A percentile compares a stretch with the other conserved stretches of the same genome.
These are phyloP conservation scores for Aspergillus nanangensis DNA, from an alignment of 495 filamentous ascomycete genomes.

Conservation along the genomic window DNA sequence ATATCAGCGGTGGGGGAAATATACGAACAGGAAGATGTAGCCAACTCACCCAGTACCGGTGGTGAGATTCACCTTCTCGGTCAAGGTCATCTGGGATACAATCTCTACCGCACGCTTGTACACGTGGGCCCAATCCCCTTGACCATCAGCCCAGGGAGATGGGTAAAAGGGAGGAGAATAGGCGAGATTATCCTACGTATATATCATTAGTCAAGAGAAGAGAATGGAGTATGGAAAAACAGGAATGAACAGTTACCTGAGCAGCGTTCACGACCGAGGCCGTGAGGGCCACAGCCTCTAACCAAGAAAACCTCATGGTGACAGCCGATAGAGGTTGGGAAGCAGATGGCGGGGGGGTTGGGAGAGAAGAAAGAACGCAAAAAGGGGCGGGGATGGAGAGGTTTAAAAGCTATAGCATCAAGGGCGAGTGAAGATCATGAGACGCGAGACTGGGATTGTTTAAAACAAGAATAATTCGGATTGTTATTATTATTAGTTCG, in stretches of 20 bases:
- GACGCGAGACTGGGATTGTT: no score
- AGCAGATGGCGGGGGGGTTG: no score
- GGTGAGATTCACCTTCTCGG: conserved; percentile 91
- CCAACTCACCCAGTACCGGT: conserved; percentile 70
- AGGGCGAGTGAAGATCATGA: no score
- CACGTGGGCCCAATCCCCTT: conserved; percentile 72
- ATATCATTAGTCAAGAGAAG: no score
- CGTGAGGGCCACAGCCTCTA: conserved; percentile 30
- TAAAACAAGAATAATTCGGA: no score
- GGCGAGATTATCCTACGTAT: conserved; percentile 29
- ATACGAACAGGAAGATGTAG: no score
- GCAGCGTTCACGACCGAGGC: conserved; percentile 36
- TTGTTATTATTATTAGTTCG: no score
- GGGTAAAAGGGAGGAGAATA: conserved; percentile 70
- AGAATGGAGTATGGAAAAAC: conserved; percentile 1
- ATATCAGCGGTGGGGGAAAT: no score
- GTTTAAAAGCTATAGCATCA: no score
- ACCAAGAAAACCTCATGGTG: conserved; percentile 40
- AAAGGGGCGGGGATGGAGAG: no score
- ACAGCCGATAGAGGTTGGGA: no score
- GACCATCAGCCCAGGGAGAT: conserved; percentile 71
- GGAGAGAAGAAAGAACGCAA: no score
- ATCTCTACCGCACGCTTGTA: conserved; percentile 73
- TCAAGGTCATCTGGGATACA: conserved; percentile 75
- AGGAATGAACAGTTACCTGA: conserved; percentile 16